Conservation (phyloP, 1,284 basidiomycete genomes). For the Somion occarium region DNA sequence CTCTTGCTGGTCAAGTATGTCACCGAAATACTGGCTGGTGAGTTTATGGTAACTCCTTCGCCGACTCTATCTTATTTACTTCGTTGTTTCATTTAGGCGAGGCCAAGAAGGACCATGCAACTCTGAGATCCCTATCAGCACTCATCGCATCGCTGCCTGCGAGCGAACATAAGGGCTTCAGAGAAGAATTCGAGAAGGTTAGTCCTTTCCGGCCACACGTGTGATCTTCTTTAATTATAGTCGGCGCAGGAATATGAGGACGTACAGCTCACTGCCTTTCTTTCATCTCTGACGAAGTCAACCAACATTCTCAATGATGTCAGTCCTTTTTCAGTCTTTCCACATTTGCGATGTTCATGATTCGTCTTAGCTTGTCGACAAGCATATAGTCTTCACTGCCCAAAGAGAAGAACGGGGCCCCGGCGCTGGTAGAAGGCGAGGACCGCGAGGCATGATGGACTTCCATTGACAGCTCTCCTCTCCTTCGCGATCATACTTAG, state of each 20-base stretch:
- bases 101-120: conserved; percentile 70
- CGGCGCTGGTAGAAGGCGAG: conserved; percentile 18
- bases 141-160: conserved; percentile 85
- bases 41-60: conserved; percentile 14
- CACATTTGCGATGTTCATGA: background rate
- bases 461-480: no score
- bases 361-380: conserved; percentile 29
- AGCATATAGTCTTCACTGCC: conserved; percentile 30
- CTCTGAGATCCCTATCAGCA: conserved; percentile 81
- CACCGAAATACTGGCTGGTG: conserved; percentile 68
- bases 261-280: conserved; percentile 86
- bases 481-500: background rate
- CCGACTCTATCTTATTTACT: background rate
- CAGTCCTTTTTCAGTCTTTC: conserved; percentile 25
- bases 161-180: conserved; percentile 74
- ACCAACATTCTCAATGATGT: conserved; percentile 88
- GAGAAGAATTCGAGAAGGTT: conserved; percentile 83
- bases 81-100: conserved; percentile 38
- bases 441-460: background rate
- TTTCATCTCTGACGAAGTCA: conserved; percentile 86
- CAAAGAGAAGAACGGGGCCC: conserved; percentile 27
- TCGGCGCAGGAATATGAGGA: conserved; percentile 87
- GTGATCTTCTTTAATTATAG: conserved; percentile 4
- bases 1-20: conserved; percentile 81
- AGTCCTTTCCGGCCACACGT: conserved; percentile 19